Evolutionary conservation across 306 rosid species (phyloP).

Genomic region (Nissolia schottii): DNA sequence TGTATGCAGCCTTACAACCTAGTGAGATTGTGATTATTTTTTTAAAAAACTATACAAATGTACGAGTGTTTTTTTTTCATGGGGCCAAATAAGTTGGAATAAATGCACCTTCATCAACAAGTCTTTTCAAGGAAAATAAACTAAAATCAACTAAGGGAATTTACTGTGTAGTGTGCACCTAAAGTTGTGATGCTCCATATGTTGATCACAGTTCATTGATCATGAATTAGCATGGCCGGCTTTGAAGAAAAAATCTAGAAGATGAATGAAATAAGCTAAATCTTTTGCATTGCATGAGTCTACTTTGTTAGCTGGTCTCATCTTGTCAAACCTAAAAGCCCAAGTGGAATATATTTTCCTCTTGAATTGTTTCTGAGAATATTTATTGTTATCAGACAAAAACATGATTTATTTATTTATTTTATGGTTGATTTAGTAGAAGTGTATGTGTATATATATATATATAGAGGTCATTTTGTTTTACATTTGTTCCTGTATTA

Average conservation of each 20-base stretch:
- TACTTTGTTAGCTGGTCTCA: background rate
- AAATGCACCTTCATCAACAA: no score
- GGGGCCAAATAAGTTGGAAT: no score
- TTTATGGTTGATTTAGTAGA: background rate
- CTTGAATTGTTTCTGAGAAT: background rate
- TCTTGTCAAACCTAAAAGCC: background rate
- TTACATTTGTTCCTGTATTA: background rate
- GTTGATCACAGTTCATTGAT: background rate
- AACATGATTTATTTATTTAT: background rate
- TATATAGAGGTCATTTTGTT: background rate
- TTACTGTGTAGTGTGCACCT: background rate
- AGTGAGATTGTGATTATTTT: no score
- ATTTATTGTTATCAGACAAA: background rate
- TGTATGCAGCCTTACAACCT: no score
- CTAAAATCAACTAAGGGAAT: background rate
- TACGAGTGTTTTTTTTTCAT: no score
- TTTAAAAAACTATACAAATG: no score
- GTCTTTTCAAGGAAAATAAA: background rate
- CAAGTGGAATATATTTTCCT: background rate
- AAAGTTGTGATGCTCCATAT: background rate
- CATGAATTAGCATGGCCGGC: background rate
- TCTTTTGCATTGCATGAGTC: background rate
- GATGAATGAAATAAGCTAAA: background rate
- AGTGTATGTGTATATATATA: background rate
- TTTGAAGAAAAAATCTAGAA: background rate